Evolutionary conservation across 2,329 filamentous ascomycete species (phyloP).

Genomic region (Venturia aucupariae): DNA sequence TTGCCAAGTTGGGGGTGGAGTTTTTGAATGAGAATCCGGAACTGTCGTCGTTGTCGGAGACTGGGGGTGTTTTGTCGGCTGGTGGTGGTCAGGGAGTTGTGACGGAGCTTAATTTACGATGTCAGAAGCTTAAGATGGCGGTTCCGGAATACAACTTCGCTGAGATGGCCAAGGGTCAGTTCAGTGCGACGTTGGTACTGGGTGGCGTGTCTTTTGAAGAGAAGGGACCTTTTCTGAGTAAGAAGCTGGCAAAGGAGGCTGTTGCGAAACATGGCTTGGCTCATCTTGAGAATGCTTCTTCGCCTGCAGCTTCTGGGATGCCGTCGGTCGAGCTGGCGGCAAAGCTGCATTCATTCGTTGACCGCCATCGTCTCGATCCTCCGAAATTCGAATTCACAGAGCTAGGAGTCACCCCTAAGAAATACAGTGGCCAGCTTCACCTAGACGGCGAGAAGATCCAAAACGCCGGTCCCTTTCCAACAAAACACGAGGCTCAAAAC

Average conservation of each 20-base stretch:
- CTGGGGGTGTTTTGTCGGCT: neutral
- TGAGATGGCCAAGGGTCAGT: neutral
- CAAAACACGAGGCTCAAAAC: neutral
- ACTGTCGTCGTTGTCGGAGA: neutral
- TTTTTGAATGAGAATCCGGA: neutral
- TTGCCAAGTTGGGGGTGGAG: slow-evolving; percentile 5
- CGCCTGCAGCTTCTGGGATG: neutral
- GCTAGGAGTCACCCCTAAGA: neutral
- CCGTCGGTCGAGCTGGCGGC: neutral
- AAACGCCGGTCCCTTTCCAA: neutral
- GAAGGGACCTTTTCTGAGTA: neutral
- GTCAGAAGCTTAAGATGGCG: neutral
- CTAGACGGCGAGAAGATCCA: neutral
- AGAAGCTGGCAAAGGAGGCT: slow-evolving; percentile 5
- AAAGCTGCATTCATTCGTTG: neutral
- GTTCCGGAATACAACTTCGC: neutral
- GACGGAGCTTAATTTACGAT: neutral
- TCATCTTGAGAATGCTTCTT: neutral
- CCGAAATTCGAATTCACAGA: neutral
- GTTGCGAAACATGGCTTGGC: neutral
- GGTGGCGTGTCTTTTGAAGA: neutral
- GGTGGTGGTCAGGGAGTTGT: neutral
- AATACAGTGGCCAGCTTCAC: neutral
- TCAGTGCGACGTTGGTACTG: neutral
- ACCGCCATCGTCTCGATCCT: neutral